Evolutionary conservation across 2,329 filamentous ascomycete species (phyloP).

Genomic region (Anisogramma anomala): DNA sequence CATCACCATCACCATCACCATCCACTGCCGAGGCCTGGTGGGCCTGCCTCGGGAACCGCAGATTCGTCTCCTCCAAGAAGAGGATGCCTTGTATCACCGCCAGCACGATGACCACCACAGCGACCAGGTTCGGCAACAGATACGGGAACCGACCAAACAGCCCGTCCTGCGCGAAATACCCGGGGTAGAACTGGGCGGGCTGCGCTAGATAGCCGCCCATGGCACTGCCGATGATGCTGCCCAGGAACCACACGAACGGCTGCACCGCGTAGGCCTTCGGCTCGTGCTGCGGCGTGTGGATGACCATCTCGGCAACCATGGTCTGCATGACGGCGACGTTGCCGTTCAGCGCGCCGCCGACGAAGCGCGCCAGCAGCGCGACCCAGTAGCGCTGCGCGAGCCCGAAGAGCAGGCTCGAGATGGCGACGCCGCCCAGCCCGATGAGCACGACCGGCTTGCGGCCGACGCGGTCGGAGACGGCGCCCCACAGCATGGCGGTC

Average conservation of each 20-base stretch:
- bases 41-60: conserved; percentile 14
- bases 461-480: conserved; percentile 29
- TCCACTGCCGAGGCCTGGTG: conserved; percentile 17
- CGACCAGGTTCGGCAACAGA: conserved; percentile 42
- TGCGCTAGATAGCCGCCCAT: conserved; percentile 14
- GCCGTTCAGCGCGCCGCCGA: conserved; percentile 29
- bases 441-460: conserved; percentile 22
- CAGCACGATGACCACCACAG: conserved; percentile 51
- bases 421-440: conserved; percentile 22
- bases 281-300: conserved; percentile 28
- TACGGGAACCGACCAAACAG: conserved; percentile 55
- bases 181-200: conserved; percentile 14
- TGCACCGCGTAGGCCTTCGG: conserved; percentile 16
- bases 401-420: conserved; percentile 31
- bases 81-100: conserved; percentile 54
- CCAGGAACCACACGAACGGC: conserved; percentile 14
- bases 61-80: conserved; percentile 42
- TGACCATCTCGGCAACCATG: conserved; percentile 32
- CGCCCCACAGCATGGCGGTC: conserved; percentile 31
- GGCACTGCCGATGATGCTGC: conserved; percentile 11
- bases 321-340: conserved; percentile 31
- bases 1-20: conserved; percentile 18
- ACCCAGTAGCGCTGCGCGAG: conserved; percentile 31
- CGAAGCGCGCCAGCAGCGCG: conserved; percentile 28
- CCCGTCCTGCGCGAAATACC: conserved; percentile 27